A percentile compares a stretch with the other conserved stretches of the same genome.
phyloP scores from a whole-genome alignment of 1,139 yeast species.

The Candida glucosophila region DNA sequence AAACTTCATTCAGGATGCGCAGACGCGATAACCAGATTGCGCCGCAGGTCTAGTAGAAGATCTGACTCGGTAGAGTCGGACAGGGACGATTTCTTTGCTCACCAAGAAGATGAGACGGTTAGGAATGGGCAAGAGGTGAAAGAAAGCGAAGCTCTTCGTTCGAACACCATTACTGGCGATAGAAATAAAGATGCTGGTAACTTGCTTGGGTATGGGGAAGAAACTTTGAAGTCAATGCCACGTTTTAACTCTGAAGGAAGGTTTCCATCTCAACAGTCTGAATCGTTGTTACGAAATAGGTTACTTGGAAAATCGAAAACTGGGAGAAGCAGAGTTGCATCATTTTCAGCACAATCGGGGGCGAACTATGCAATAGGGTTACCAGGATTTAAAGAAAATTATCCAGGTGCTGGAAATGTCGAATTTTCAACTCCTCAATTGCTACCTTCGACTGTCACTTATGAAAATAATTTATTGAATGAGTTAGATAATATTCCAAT shows the following conservation, averaged over 20 bases:
- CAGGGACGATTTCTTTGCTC: not conserved
- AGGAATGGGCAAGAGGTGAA: no score
- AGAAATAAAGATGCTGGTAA: no score
- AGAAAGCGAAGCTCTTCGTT: no score
- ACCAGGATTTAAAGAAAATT: constrained; percentile 11
- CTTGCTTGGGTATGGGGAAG: no score
- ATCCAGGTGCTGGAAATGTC: constrained; percentile 27
- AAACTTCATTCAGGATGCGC: constrained; percentile 75
- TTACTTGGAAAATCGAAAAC: constrained; percentile 18
- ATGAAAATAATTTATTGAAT: constrained; percentile 1
- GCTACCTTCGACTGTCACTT: no score
- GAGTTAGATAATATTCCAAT: not conserved
- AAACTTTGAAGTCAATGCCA: constrained; percentile 4
- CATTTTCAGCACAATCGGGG: constrained; percentile 73
- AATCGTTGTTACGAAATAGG: no score
- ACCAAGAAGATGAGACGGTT: no score
- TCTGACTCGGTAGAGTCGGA: constrained; percentile 7
- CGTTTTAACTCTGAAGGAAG: no score
- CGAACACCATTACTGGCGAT: no score
- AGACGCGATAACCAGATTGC: constrained; percentile 40
- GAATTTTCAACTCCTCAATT: constrained; percentile 67
- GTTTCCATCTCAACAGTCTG: not conserved
- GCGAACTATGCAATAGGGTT: constrained; percentile 56
- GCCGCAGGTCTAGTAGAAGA: constrained; percentile 34
- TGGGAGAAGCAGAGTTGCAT: constrained; percentile 44